A percentile compares a stretch with the other conserved stretches of the same genome.
These are phyloP conservation scores for Zygoascus tannicola DNA, from an alignment of 805 yeast genomes.

Conservation along the genomic window DNA sequence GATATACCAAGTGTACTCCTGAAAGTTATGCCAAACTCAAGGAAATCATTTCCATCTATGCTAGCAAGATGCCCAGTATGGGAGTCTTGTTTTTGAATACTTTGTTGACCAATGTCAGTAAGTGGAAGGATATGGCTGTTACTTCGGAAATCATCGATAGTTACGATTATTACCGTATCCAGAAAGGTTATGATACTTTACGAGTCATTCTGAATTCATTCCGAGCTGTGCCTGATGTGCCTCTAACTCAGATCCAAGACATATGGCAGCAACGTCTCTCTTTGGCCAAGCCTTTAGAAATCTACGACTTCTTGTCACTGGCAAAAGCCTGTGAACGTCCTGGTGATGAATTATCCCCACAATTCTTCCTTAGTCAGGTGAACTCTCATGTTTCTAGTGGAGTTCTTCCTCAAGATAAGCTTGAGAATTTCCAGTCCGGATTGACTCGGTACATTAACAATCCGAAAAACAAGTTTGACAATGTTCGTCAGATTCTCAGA, in stretches of 20 bases:
- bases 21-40: conserved; percentile 52
- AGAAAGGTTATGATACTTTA: conserved; percentile 58
- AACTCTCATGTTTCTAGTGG: conserved; percentile 1
- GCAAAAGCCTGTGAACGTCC: conserved; percentile 16
- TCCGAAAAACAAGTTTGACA: conserved; percentile 1
- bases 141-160: conserved; percentile 54
- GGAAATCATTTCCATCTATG: conserved; percentile 46
- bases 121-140: conserved; percentile 60
- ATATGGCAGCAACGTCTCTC: conserved; percentile 38
- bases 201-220: conserved; percentile 65
- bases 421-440: background rate
- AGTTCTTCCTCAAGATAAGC: background rate
- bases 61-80: conserved; percentile 47
- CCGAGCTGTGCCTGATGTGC: conserved; percentile 47
- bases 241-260: conserved; percentile 43
- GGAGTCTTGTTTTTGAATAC: conserved; percentile 74
- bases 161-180: conserved; percentile 47
- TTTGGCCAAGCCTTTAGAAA: conserved; percentile 8
- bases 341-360: conserved; percentile 1
- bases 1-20: conserved; percentile 39
- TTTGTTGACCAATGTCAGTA: conserved; percentile 52
- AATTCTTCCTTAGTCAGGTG: conserved; percentile 3
- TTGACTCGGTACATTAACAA: background rate
- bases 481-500: background rate
- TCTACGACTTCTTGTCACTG: conserved; percentile 16